These are phyloP conservation scores for Apiotrichum brassicae DNA, from an alignment of 1,284 basidiomycete genomes.

Conservation along the genomic window DNA sequence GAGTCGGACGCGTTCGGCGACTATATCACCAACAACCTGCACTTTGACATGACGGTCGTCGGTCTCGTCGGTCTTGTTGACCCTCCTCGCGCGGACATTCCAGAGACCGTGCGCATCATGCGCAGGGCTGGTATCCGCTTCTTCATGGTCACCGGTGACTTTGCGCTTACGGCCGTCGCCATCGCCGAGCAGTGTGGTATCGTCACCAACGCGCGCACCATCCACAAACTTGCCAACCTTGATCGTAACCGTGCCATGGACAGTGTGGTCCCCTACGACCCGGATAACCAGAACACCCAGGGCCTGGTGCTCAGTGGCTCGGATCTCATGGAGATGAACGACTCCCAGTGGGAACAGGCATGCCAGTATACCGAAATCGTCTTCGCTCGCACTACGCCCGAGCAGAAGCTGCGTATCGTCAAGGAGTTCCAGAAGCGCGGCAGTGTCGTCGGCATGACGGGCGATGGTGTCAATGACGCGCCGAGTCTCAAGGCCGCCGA, in stretches of 20 bases:
- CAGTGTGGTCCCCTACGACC: constrained; percentile 23
- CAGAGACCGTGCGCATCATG: constrained; percentile 52
- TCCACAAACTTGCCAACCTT: constrained; percentile 42
- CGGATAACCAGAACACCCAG: constrained; percentile 8
- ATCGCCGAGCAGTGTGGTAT: constrained; percentile 60
- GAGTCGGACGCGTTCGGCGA: constrained; percentile 45
- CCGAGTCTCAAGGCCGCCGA: constrained; percentile 54
- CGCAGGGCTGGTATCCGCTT: constrained; percentile 60
- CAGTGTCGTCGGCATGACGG: constrained; percentile 56
- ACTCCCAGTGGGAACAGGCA: constrained; percentile 53
- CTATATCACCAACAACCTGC: constrained; percentile 35
- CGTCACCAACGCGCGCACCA: constrained; percentile 49
- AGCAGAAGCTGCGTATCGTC: constrained; percentile 66
- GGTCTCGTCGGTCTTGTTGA: constrained; percentile 62
- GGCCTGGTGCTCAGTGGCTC: constrained; percentile 54
- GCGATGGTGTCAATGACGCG: constrained; percentile 67
- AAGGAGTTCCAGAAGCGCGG: constrained; percentile 55
- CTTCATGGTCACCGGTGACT: constrained; percentile 64
- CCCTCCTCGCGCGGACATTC: constrained; percentile 58
- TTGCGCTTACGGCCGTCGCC: constrained; percentile 50
- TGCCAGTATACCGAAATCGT: constrained; percentile 61
- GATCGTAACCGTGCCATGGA: constrained; percentile 22
- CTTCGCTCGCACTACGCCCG: constrained; percentile 65
- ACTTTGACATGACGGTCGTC: constrained; percentile 54
- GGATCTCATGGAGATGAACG: constrained; percentile 52